Conservation (phyloP, 2,329 filamentous ascomycete genomes). For the Cytospora chrysosperma region DNA sequence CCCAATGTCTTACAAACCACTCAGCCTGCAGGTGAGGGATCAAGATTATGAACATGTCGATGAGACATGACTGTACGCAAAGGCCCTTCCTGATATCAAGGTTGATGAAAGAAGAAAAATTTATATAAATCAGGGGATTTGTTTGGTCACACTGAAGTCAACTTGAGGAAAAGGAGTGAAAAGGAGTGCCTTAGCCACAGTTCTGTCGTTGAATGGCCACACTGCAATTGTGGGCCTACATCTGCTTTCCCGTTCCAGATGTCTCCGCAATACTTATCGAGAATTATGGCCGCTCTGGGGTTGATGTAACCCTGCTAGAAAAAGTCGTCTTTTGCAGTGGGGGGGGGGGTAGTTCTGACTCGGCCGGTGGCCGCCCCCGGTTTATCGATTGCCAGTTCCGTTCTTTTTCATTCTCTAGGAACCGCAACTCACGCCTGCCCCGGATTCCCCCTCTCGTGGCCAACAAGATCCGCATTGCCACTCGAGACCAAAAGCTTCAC, state of each 20-base stretch:
- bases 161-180: no score
- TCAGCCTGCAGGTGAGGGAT: no score
- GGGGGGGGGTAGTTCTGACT: neutral
- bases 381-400: neutral
- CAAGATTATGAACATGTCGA: no score
- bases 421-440: neutral
- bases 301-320: neutral
- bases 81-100: no score
- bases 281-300: neutral
- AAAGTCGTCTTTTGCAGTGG: neutral
- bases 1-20: no score
- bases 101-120: no score
- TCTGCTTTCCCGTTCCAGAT: no score
- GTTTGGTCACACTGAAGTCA: no score
- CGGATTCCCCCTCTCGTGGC: neutral
- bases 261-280: neutral
- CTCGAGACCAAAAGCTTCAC: neutral
- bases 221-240: neutral
- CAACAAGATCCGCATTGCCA: neutral
- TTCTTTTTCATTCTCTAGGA: neutral
- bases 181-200: no score
- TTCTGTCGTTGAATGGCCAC: neutral
- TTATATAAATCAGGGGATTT: no score
- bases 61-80: no score
- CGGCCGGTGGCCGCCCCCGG: neutral